Conservation (phyloP, 2,329 filamentous ascomycete genomes). For the Triangularia setosa region DNA sequence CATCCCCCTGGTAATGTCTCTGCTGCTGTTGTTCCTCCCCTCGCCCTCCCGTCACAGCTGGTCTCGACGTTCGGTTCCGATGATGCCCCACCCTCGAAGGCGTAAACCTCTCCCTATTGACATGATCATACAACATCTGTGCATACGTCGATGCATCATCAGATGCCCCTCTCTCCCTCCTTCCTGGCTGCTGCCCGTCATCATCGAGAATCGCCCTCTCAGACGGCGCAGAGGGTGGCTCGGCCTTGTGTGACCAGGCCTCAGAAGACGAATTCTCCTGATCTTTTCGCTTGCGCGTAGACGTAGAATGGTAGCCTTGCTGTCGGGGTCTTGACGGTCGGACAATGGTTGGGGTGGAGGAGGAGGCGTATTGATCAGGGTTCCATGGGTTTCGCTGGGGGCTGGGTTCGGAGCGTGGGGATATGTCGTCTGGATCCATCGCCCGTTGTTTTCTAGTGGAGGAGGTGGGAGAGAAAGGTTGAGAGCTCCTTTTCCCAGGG, state of each 20-base stretch:
- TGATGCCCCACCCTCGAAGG: neutral
- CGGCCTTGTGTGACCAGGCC: constrained; percentile 1
- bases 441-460: neutral
- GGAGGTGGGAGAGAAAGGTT: neutral
- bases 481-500: neutral
- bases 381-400: neutral
- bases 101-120: neutral
- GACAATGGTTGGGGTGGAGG: neutral
- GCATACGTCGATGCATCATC: neutral
- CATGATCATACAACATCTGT: neutral
- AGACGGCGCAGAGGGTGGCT: neutral
- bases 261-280: neutral
- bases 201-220: neutral
- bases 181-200: neutral
- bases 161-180: neutral
- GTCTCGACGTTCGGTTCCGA: neutral
- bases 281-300: neutral
- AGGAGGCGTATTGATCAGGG: neutral
- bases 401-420: neutral
- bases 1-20: neutral
- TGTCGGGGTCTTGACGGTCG: neutral
- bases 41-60: neutral
- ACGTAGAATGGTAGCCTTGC: neutral
- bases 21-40: neutral
- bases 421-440: neutral